These are phyloP conservation scores for Kwoniella mangroviensis DNA, from an alignment of 768 basidiomycete genomes.

Conservation along the genomic window DNA sequence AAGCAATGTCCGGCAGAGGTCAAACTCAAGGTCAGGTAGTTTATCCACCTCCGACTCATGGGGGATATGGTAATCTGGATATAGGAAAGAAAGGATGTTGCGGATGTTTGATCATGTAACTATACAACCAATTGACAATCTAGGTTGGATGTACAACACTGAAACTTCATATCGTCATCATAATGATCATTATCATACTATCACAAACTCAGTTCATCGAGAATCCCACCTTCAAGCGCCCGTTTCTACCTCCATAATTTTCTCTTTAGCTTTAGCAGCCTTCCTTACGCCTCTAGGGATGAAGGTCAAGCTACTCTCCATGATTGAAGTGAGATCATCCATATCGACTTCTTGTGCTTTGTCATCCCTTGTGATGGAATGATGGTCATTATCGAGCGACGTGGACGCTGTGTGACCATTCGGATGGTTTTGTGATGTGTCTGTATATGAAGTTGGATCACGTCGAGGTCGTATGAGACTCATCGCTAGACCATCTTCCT, in stretches of 20 bases:
- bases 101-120: conserved; percentile 5
- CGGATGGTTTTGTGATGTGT: not conserved
- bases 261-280: conserved; percentile 38
- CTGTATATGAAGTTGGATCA: conserved; percentile 13
- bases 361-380: not conserved
- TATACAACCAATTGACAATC: not conserved
- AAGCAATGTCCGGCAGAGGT: conserved; percentile 1
- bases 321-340: conserved; percentile 31
- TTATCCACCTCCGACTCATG: not conserved
- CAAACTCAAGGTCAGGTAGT: not conserved
- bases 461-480: conserved; percentile 41
- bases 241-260: not conserved
- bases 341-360: conserved; percentile 38
- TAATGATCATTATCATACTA: not conserved
- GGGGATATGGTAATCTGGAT: not conserved
- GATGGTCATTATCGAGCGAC: not conserved
- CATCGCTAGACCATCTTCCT: conserved; percentile 43
- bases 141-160: not conserved
- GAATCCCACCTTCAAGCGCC: too few relatives aligned
- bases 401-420: not conserved
- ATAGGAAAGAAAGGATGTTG: conserved; percentile 6
- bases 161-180: not conserved
- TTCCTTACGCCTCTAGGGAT: conserved; percentile 41
- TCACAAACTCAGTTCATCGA: too few relatives aligned
- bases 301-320: conserved; percentile 43